Evolutionary conservation across 2,329 filamentous ascomycete species (phyloP).

Genomic region (Aureobasidium subglaciale): DNA sequence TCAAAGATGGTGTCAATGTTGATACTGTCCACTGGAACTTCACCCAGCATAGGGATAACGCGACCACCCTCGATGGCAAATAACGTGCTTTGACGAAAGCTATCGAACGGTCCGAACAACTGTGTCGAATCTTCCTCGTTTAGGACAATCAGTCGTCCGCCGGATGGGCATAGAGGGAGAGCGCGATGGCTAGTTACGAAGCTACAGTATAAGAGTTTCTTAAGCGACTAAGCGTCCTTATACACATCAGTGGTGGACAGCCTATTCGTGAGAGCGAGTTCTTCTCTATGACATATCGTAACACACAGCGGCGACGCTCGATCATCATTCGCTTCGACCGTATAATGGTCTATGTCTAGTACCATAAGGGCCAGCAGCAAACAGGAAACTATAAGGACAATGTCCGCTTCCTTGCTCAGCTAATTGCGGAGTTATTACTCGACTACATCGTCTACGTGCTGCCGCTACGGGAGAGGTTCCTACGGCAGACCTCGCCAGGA

Average conservation of each 20-base stretch:
- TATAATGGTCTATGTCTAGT: not conserved
- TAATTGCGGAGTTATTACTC: not conserved
- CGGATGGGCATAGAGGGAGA: not conserved
- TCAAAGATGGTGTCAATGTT: not conserved
- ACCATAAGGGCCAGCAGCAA: not conserved
- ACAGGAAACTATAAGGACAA: not conserved
- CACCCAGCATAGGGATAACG: not conserved
- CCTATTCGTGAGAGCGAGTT: not conserved
- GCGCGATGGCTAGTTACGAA: not conserved
- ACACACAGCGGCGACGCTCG: not conserved
- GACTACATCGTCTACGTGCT: not conserved
- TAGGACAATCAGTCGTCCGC: not conserved
- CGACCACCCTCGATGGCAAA: not conserved
- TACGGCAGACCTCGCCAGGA: not conserved
- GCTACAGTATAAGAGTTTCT: not conserved
- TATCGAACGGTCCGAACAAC: not conserved
- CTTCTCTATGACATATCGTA: not conserved
- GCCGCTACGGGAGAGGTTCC: not conserved
- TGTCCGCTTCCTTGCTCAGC: not conserved
- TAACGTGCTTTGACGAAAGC: not conserved
- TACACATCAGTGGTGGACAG: not conserved
- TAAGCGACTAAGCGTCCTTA: not conserved
- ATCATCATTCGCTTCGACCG: not conserved
- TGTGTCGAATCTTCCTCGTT: not conserved
- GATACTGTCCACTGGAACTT: not conserved